phyloP scores from a whole-genome alignment of 306 rosid genomes.

The Bauhinia variegata region DNA sequence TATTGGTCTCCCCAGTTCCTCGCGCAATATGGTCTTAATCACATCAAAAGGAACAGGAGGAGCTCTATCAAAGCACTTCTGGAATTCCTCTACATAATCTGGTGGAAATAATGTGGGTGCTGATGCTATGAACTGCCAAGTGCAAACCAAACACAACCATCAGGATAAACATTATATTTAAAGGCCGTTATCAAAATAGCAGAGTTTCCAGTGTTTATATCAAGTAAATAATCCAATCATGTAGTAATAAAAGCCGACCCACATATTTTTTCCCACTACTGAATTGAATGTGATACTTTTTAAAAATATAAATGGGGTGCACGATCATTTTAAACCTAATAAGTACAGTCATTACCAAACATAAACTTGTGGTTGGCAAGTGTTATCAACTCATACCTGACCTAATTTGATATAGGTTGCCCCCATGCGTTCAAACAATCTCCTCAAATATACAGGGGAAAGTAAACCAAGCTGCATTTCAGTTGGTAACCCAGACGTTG shows the following conservation, averaged over 20 bases:
- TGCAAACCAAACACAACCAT: conserved; percentile 41
- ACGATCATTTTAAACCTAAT: not conserved
- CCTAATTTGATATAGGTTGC: conserved; percentile 94
- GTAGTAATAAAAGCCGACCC: conserved; percentile 18
- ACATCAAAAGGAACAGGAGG: conserved; percentile 81
- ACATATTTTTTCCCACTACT: conserved; percentile 10
- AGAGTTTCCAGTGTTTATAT: conserved; percentile 4
- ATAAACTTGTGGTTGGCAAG: conserved; percentile 6
- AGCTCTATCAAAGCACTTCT: conserved; percentile 90
- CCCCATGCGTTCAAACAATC: conserved; percentile 90
- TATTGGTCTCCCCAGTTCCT: conserved; percentile 81
- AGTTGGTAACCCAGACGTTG: conserved; percentile 64
- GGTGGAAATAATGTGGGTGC: conserved; percentile 93
- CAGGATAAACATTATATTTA: conserved; percentile 16
- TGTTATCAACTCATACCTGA: conserved; percentile 60
- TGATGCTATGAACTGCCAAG: conserved; percentile 82
- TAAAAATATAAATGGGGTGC: not conserved
- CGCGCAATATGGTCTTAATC: conserved; percentile 69
- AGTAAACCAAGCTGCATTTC: conserved; percentile 81
- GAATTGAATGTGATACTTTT: conserved; percentile 16
- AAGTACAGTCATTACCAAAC: not conserved
- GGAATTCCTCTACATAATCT: conserved; percentile 95
- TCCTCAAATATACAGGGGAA: conserved; percentile 83
- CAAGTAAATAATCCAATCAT: conserved; percentile 14
- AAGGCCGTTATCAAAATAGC: conserved; percentile 10